Evolutionary conservation across 768 basidiomycete species (phyloP).

Genomic region (Lentinus tigrinus): DNA sequence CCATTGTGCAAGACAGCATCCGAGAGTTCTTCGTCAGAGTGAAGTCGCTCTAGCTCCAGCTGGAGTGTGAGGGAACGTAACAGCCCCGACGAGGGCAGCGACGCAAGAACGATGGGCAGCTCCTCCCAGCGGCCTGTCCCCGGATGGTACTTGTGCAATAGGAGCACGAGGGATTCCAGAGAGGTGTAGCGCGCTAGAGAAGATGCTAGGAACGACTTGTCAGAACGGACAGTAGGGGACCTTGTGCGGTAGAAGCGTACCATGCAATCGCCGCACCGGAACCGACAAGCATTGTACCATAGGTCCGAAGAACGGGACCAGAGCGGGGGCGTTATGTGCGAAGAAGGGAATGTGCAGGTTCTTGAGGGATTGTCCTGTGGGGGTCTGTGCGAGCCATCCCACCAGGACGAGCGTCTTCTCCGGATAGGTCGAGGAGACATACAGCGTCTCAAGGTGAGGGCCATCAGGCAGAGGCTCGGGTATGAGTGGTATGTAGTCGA

Average conservation of each 20-base stretch:
- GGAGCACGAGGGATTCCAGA: slow-evolving; percentile 2
- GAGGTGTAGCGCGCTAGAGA: background rate
- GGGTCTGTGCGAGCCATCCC: slow-evolving; percentile 6
- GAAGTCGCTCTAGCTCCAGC: background rate
- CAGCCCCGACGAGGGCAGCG: background rate
- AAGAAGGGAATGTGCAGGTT: background rate
- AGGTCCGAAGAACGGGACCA: background rate
- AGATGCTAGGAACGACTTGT: background rate
- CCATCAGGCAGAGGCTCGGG: background rate
- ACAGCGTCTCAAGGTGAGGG: slow-evolving; percentile 1
- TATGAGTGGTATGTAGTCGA: background rate
- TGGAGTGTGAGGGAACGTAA: background rate
- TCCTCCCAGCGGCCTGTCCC: background rate
- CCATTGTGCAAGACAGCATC: background rate
- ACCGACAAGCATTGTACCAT: background rate
- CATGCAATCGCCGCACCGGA: background rate
- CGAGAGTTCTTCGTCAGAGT: background rate
- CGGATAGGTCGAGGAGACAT: slow-evolving; percentile 5
- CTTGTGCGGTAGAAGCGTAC: background rate
- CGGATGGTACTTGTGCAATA: background rate
- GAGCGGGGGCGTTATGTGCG: slow-evolving; percentile 2
- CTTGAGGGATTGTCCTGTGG: background rate
- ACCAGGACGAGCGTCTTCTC: slow-evolving; percentile 2
- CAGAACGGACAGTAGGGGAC: background rate
- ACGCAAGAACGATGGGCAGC: background rate